phyloP scores from a whole-genome alignment of 2,329 filamentous ascomycete genomes.

The Gnomoniopsis smithogilvyi region DNA sequence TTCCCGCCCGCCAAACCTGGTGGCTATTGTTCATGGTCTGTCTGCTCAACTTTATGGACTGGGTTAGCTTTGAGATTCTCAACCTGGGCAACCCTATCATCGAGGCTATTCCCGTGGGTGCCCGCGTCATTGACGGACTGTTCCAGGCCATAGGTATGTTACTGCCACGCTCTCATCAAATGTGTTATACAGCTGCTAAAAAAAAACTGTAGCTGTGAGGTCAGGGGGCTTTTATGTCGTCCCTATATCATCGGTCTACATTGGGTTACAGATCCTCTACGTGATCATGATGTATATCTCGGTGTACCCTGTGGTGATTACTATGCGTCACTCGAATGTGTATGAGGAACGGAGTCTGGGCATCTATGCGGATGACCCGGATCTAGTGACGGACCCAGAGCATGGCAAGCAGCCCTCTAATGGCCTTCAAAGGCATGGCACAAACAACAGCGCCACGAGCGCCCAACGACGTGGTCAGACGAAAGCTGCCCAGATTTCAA shows the following conservation, averaged over 20 bases:
- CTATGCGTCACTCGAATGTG: constrained; percentile 66
- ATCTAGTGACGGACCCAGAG: constrained; percentile 1
- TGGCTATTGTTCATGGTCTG: constrained; percentile 62
- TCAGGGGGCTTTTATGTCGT: constrained; percentile 66
- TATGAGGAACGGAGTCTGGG: constrained; percentile 69
- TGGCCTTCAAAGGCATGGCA: background rate
- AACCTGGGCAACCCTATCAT: constrained; percentile 60
- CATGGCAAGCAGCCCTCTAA: background rate
- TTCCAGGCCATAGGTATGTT: constrained; percentile 57
- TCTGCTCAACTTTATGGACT: constrained; percentile 59
- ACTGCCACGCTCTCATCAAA: constrained; percentile 25
- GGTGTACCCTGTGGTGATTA: constrained; percentile 60
- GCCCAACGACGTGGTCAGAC: constrained; percentile 17
- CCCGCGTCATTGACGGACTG: constrained; percentile 59
- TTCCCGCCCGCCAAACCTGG: constrained; percentile 62
- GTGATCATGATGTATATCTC: constrained; percentile 67
- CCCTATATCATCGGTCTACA: constrained; percentile 51
- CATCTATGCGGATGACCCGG: constrained; percentile 43
- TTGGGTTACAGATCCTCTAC: constrained; percentile 58
- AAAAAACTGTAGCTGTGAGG: constrained; percentile 49
- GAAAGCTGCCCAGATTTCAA: constrained; percentile 28
- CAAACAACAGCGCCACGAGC: background rate
- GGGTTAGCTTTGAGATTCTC: constrained; percentile 63
- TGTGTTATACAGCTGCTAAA: background rate
- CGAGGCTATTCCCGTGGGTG: constrained; percentile 46